These are phyloP conservation scores for Daldinia childiae DNA, from an alignment of 495 filamentous ascomycete genomes.

Conservation along the genomic window DNA sequence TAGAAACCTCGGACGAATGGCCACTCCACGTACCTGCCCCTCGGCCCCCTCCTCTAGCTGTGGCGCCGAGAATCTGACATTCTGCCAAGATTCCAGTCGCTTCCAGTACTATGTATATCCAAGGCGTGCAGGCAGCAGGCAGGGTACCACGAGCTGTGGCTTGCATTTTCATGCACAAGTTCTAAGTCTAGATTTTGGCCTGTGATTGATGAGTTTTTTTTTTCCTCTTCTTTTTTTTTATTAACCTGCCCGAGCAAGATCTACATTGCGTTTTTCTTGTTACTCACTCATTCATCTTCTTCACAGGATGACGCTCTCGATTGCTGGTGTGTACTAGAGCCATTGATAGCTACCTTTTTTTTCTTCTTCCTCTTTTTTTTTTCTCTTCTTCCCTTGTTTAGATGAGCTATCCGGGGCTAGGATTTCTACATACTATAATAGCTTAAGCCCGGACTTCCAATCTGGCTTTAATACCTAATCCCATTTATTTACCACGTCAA, in stretches of 20 bases:
- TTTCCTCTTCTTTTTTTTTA: neutral
- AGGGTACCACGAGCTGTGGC: constrained; percentile 34
- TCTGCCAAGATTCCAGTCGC: constrained; percentile 29
- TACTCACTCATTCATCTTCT: constrained; percentile 28
- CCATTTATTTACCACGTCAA: neutral
- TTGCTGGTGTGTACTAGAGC: constrained; percentile 15
- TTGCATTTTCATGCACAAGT: constrained; percentile 24
- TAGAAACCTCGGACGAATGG: constrained; percentile 1
- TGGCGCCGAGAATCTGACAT: constrained; percentile 14
- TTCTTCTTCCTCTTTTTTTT: neutral
- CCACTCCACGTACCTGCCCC: constrained; percentile 1
- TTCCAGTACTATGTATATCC: neutral
- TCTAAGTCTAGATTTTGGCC: constrained; percentile 22
- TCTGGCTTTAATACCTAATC: neutral
- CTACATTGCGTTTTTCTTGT: constrained; percentile 26
- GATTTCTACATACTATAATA: neutral
- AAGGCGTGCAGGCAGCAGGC: neutral
- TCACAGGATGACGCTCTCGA: constrained; percentile 34
- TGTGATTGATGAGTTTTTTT: constrained; percentile 37
- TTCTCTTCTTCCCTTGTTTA: neutral
- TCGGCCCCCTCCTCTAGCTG: constrained; percentile 13
- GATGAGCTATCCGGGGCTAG: neutral
- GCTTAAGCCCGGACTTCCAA: constrained; percentile 1
- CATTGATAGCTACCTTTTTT: constrained; percentile 14
- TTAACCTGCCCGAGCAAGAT: constrained; percentile 23